Base-by-base conservation (phyloP, 139 green algal species). In the Ettlia oleoabundans region DNA sequence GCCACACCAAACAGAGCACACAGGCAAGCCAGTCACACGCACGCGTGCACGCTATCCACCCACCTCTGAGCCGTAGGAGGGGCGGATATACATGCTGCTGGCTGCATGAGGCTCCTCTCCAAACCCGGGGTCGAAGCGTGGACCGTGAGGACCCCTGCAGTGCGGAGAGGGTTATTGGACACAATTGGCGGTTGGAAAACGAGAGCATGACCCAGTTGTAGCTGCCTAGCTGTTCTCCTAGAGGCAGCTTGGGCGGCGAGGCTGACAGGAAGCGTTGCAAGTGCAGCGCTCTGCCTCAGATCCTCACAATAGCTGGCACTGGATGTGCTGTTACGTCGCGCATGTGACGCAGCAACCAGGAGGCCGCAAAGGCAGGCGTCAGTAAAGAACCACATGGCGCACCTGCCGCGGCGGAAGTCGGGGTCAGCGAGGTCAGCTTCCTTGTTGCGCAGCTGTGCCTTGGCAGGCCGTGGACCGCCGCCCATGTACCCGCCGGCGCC, bases 361-460 rank as follows among this genome's bases (percentile, higher is more conserved):
- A 52, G 33, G 7, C 65, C 8, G 15, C 24, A 0, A 33, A 55
- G 40, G 24, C 40, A 41, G 8, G 15, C 8, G 67, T 35, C 38
- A 8, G 64, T 65, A 1, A 42, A 41, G n/a, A n/a, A n/a, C n/a
- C n/a, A n/a, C 37, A 22, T 7, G 37, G 24, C 38, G 21, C 33
- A 80, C 73, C 73, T 73, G 40, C 81, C 68, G 21, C 87, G 69
- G 18, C 86, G 65, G 42, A 89, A 90, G 86, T 90, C 87, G 7
- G 87, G 87, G 68, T 91, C 87, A 30, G 77, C 53, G 47, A 90
- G 19, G 51, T 91, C 87, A 37, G 86, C 78, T 62, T 86, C 47
- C 32, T 72, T 76, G 66, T 91, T 91, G 37, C 87, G 82, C 41
- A 88, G 80, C 55, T 86, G 76, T 1, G 87, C 87, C 72, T 91